Percentiles rank a stretch among this genome's conserved stretches.
Evolutionary conservation across 148 eudicot species (phyloP).

Genomic region (Rhododendron ovatum): DNA sequence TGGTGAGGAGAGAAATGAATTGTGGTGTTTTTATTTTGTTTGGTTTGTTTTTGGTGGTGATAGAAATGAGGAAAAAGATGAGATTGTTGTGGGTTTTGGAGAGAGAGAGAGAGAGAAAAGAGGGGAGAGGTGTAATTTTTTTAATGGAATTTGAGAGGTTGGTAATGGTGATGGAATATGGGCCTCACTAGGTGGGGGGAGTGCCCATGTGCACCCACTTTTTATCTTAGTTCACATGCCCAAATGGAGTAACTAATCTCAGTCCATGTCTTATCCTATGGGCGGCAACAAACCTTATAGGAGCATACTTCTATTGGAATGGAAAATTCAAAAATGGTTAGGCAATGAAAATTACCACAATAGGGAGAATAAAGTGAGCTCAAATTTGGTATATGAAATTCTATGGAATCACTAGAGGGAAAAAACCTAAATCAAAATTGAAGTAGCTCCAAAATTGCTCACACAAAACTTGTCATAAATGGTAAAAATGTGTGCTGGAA

Average conservation of each 20-base stretch:
- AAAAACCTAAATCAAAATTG: not conserved
- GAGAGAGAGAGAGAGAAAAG: not conserved
- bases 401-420: not conserved
- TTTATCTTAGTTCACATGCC: not conserved
- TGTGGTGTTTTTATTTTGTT: not conserved
- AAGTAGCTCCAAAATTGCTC: not conserved
- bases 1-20: not conserved
- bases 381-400: not conserved
- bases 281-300: not conserved
- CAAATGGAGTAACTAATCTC: not conserved
- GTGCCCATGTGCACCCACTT: not conserved
- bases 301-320: not conserved
- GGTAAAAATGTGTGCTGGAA: not conserved
- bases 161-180: constrained; percentile 26
- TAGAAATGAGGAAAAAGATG: not conserved
- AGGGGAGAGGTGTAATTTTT: not conserved
- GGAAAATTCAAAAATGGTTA: not conserved
- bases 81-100: not conserved
- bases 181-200: constrained; percentile 20
- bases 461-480: not conserved
- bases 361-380: not conserved
- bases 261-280: not conserved
- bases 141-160: constrained; percentile 25
- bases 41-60: not conserved
- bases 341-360: not conserved